A percentile compares a stretch with the other conserved stretches of the same genome.
Conservation (phyloP, 441 rosid genomes). For the Populus hybrid region DNA sequence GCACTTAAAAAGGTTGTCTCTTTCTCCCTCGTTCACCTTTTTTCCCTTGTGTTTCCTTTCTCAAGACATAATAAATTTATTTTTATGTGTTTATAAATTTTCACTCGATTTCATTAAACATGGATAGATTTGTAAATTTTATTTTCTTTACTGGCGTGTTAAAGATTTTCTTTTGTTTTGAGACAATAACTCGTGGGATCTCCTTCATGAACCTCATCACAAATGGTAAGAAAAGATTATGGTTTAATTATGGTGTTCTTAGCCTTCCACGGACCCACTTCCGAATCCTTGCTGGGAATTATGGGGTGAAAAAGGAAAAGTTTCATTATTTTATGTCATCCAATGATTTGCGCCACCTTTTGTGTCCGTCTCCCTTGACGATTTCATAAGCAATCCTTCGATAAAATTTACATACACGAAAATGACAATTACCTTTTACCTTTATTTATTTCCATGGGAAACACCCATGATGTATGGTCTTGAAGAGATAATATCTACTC, state of each 20-base stretch:
- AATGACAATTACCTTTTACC: too few relatives aligned
- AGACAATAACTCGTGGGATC: too few relatives aligned
- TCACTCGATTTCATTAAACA: too few relatives aligned
- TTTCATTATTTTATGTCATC: conserved; percentile 21
- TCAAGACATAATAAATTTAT: background rate
- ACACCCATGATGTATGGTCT: background rate
- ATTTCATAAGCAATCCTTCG: background rate
- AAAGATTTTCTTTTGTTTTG: too few relatives aligned
- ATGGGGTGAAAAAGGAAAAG: conserved; percentile 7
- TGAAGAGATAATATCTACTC: background rate
- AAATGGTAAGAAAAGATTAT: background rate
- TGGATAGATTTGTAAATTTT: too few relatives aligned
- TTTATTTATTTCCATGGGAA: background rate
- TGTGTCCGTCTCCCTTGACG: background rate
- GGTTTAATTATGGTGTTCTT: background rate
- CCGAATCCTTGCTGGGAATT: conserved; percentile 26
- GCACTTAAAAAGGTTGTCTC: background rate
- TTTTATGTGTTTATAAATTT: too few relatives aligned
- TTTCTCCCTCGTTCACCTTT: background rate
- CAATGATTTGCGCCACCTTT: conserved; percentile 25
- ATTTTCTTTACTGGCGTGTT: too few relatives aligned
- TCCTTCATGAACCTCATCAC: background rate
- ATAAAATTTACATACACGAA: too few relatives aligned
- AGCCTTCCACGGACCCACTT: conserved; percentile 30
- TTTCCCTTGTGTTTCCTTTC: background rate